A percentile compares a stretch with the other conserved stretches of the same genome.
Conservation (phyloP, 352 stramenopile species). For the Phytophthora hybrid region DNA sequence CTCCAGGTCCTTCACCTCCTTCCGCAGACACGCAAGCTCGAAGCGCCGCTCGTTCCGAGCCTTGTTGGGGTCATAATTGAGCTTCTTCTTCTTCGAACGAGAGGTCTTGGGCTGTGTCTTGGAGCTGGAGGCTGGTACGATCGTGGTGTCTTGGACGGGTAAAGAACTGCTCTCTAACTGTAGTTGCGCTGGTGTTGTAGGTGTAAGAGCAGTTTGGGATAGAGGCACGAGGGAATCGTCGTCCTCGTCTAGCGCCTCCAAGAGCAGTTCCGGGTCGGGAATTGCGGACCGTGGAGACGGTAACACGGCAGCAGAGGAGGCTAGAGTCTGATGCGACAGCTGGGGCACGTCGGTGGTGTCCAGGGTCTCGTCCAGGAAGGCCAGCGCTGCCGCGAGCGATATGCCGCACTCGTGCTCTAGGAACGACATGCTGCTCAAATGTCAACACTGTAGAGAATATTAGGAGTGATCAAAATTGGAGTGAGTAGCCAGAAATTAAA, state of each 20-base stretch:
- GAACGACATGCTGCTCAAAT: slow-evolving; percentile 21
- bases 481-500: background rate
- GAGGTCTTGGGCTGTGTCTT: slow-evolving; percentile 14
- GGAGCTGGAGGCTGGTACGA: slow-evolving; percentile 3
- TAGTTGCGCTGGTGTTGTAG: background rate
- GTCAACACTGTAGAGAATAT: background rate
- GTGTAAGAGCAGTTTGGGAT: background rate
- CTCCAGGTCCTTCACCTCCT: slow-evolving; percentile 45
- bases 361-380: slow-evolving; percentile 38
- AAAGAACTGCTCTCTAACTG: slow-evolving; percentile 15
- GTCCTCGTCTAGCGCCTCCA: slow-evolving; percentile 22
- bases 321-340: background rate
- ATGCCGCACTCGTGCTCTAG: slow-evolving; percentile 27
- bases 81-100: slow-evolving; percentile 31
- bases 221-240: background rate
- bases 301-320: background rate
- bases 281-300: background rate
- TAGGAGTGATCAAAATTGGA: background rate
- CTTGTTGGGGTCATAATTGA: slow-evolving; percentile 47
- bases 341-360: background rate
- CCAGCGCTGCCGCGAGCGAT: slow-evolving; percentile 29
- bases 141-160: background rate
- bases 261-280: slow-evolving; percentile 16
- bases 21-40: slow-evolving; percentile 44
- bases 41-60: slow-evolving; percentile 44